A percentile compares a stretch with the other conserved stretches of the same genome.
These are phyloP conservation scores for Leccinum olivaceopallidum DNA, from an alignment of 768 basidiomycete species.

Conservation along the genomic window DNA sequence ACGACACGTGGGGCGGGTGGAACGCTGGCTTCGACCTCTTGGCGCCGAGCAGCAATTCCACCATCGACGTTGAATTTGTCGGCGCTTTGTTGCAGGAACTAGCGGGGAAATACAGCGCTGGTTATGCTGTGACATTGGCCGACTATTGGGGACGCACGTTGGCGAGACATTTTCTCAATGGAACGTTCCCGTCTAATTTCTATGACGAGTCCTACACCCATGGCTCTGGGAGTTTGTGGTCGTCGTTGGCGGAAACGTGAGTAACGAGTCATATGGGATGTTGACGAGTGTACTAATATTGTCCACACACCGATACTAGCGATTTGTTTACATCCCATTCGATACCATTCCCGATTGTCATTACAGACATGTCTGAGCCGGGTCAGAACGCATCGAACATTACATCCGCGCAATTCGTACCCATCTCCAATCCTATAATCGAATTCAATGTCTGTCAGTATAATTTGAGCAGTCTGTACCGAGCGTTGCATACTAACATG, in stretches of 20 bases:
- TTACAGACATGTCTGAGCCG: conserved; percentile 27
- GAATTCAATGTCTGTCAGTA: conserved; percentile 39
- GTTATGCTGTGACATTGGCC: conserved; percentile 31
- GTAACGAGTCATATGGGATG: conserved; percentile 8
- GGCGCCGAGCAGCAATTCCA: conserved; percentile 20
- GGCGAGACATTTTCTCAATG: conserved; percentile 41
- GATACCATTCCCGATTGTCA: conserved; percentile 44
- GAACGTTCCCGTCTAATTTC: conserved; percentile 35
- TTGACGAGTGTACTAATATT: not conserved
- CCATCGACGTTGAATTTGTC: conserved; percentile 19
- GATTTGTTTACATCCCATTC: conserved; percentile 33
- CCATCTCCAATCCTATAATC: conserved; percentile 33
- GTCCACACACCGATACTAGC: conserved; percentile 16
- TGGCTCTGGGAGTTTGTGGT: conserved; percentile 38
- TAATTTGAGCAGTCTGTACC: not conserved
- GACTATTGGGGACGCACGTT: conserved; percentile 31
- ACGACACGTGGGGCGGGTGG: conserved; percentile 37
- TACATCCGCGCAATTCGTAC: conserved; percentile 24
- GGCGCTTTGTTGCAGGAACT: conserved; percentile 26
- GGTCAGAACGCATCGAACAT: conserved; percentile 26
- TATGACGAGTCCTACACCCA: conserved; percentile 32
- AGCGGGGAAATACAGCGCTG: conserved; percentile 31
- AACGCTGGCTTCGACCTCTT: conserved; percentile 24
- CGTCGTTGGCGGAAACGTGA: conserved; percentile 34
- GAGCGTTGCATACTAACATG: not conserved